phyloP scores from a whole-genome alignment of 2,329 filamentous ascomycete genomes.

The Colletotrichum graminicola region DNA sequence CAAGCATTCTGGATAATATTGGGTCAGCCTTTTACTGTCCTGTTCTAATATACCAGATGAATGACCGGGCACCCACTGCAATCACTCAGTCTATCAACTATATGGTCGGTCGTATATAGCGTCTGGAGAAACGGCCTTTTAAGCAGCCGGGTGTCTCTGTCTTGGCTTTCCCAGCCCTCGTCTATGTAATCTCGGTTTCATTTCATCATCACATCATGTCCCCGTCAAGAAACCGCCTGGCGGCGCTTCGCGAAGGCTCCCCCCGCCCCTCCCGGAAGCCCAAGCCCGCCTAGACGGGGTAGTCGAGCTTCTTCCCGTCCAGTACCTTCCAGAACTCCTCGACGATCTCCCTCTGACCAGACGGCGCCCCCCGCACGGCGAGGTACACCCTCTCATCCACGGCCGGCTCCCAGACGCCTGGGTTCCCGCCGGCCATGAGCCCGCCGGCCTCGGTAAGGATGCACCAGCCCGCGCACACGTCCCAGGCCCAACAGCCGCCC shows the following conservation, averaged over 20 bases:
- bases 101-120: too few species aligned
- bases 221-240: not conserved
- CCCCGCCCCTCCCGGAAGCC: too few species aligned
- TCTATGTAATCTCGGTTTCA: not conserved
- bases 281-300: conserved; percentile 45
- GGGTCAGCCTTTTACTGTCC: not conserved
- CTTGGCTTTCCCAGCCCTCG: not conserved
- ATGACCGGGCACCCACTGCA: too few species aligned
- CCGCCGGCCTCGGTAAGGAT: conserved; percentile 82
- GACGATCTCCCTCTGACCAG: conserved; percentile 71
- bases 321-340: conserved; percentile 74
- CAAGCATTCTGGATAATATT: not conserved
- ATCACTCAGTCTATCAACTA: not conserved
- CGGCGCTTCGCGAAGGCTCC: not conserved
- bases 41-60: not conserved
- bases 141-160: not conserved
- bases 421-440: conserved; percentile 78
- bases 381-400: conserved; percentile 73
- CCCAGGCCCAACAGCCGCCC: conserved; percentile 87
- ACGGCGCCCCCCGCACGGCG: conserved; percentile 70
- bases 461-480: conserved; percentile 85
- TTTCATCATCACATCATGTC: not conserved
- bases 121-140: not conserved
- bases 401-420: conserved; percentile 75
- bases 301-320: conserved; percentile 66